Evolutionary conservation across 2,329 filamentous ascomycete species (phyloP).

Genomic region (Trichoderma brevicompactum): DNA sequence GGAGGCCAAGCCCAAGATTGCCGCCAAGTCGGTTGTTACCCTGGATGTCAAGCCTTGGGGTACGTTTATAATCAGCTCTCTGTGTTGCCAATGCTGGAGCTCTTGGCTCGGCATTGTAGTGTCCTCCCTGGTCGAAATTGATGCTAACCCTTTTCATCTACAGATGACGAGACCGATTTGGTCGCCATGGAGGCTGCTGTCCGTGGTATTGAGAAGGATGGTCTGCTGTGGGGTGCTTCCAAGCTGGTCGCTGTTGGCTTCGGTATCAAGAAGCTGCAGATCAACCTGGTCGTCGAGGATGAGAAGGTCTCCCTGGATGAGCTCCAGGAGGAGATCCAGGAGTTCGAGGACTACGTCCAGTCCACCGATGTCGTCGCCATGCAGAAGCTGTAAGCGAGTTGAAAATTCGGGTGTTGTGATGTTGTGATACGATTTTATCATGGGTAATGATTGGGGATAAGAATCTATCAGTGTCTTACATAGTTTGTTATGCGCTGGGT

Average conservation of each 20-base stretch:
- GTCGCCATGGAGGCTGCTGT: conserved; percentile 78
- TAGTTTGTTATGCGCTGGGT: conserved; percentile 25
- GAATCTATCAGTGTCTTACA: conserved; percentile 29
- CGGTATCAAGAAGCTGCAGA: conserved; percentile 99
- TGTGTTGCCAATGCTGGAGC: neutral
- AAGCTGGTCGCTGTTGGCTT: conserved; percentile 90
- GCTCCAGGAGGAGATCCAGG: conserved; percentile 80
- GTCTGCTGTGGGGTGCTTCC: conserved; percentile 93
- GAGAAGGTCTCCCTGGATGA: conserved; percentile 90
- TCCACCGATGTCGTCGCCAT: conserved; percentile 88
- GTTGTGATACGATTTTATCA: conserved; percentile 29
- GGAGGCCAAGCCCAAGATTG: conserved; percentile 86
- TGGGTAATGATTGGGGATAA: conserved; percentile 30
- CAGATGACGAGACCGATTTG: conserved; percentile 95
- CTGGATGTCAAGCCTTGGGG: conserved; percentile 99
- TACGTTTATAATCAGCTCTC: conserved; percentile 55
- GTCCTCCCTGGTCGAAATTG: neutral
- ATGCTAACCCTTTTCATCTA: neutral
- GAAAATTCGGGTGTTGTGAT: conserved; percentile 4
- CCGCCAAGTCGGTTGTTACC: conserved; percentile 95
- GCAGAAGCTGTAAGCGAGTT: conserved; percentile 78
- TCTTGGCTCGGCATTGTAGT: neutral
- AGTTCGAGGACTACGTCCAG: conserved; percentile 94
- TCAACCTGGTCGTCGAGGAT: conserved; percentile 96
- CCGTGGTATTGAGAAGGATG: conserved; percentile 84